Evolutionary conservation across 1,139 yeast genomes (phyloP).

Genomic region (Blastobotrys proliferans): DNA sequence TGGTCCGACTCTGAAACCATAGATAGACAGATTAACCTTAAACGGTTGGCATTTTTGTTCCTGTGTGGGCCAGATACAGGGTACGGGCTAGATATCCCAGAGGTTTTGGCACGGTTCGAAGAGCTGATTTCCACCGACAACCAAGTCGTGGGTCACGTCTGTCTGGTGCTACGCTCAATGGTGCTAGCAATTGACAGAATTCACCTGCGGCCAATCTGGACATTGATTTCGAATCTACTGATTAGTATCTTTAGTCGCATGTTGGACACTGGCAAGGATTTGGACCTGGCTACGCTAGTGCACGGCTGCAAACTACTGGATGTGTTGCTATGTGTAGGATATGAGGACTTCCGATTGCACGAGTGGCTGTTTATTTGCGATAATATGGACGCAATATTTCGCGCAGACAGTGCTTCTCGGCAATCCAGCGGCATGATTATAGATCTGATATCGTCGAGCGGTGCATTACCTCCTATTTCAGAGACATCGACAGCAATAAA

Average conservation of each 20-base stretch:
- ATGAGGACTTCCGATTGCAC: conserved; percentile 72
- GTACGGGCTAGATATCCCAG: conserved; percentile 48
- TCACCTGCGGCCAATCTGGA: conserved; percentile 70
- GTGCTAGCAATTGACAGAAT: conserved; percentile 57
- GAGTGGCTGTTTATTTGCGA: conserved; percentile 86
- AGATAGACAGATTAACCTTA: conserved; percentile 46
- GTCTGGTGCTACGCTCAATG: conserved; percentile 58
- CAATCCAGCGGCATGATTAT: conserved; percentile 2
- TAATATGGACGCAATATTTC: conserved; percentile 58
- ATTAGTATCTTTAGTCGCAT: conserved; percentile 44
- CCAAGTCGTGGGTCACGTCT: conserved; percentile 41
- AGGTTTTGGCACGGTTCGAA: conserved; percentile 49
- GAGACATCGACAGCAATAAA: not conserved
- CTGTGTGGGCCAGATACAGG: conserved; percentile 57
- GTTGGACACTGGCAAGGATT: conserved; percentile 35
- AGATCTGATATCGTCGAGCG: conserved; percentile 4
- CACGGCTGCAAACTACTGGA: conserved; percentile 77
- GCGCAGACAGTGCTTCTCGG: conserved; percentile 17
- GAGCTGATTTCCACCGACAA: conserved; percentile 22
- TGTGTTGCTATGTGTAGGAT: conserved; percentile 57
- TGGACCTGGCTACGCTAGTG: conserved; percentile 26
- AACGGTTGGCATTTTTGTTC: conserved; percentile 59
- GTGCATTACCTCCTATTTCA: conserved; percentile 5
- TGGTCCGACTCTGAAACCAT: conserved; percentile 68
- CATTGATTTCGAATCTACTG: conserved; percentile 58